Conservation (phyloP, 805 yeast genomes). For the Hemisphaericaspora nanyangensis region DNA sequence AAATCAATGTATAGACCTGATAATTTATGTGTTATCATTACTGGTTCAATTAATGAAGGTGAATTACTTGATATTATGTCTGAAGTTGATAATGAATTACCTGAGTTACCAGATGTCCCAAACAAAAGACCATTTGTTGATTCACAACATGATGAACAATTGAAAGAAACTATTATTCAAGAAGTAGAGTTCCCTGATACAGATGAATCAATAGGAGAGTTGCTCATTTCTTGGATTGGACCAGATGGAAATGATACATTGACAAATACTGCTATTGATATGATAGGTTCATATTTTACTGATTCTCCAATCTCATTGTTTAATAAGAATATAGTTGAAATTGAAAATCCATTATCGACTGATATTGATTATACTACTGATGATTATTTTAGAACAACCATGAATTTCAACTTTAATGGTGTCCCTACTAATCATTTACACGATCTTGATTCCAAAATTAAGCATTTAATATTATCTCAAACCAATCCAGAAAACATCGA, state of each 20-base stretch:
- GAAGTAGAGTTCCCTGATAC: slow-evolving; percentile 80
- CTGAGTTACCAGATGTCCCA: slow-evolving; percentile 31
- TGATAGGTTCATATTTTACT: slow-evolving; percentile 70
- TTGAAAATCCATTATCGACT: slow-evolving; percentile 77
- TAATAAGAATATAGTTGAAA: slow-evolving; percentile 68
- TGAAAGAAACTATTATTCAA: slow-evolving; percentile 35
- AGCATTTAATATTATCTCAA: slow-evolving; percentile 52
- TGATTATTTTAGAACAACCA: slow-evolving; percentile 61
- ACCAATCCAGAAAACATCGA: slow-evolving; percentile 51
- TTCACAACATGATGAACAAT: slow-evolving; percentile 45
- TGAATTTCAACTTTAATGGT: slow-evolving; percentile 58
- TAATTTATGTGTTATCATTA: slow-evolving; percentile 74
- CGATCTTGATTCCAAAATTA: slow-evolving; percentile 49
- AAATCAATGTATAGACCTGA: slow-evolving; percentile 69
- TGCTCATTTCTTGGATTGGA: slow-evolving; percentile 77
- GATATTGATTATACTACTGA: slow-evolving; percentile 68
- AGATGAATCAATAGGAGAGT: slow-evolving; percentile 80
- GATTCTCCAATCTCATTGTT: slow-evolving; percentile 75
- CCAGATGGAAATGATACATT: slow-evolving; percentile 54
- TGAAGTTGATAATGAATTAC: slow-evolving; percentile 57
- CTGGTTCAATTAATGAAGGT: slow-evolving; percentile 79
- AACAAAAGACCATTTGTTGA: slow-evolving; percentile 78
- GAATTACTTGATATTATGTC: slow-evolving; percentile 62
- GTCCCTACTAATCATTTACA: slow-evolving; percentile 67
- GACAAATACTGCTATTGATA: slow-evolving; percentile 64